Conservation (phyloP, 2,329 filamentous ascomycete genomes). For the Neodidymelliopsis sp. region DNA sequence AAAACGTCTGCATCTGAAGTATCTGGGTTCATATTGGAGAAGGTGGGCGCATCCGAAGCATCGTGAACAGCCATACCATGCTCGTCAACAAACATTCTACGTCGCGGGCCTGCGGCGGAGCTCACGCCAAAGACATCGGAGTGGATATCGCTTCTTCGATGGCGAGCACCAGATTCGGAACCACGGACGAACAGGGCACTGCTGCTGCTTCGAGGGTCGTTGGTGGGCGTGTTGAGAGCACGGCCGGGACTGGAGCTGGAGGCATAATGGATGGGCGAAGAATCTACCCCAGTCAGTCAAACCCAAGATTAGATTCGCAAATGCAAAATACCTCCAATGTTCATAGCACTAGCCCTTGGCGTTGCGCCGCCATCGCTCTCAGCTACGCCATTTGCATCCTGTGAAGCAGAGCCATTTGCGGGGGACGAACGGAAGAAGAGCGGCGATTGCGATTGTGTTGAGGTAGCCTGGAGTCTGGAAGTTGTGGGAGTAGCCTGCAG, state of each 20-base stretch:
- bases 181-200: conserved; percentile 84
- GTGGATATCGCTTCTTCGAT: conserved; percentile 84
- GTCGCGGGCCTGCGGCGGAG: conserved; percentile 57
- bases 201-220: conserved; percentile 80
- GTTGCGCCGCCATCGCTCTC: conserved; percentile 71
- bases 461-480: conserved; percentile 51
- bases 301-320: conserved; percentile 20
- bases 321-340: conserved; percentile 65
- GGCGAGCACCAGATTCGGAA: conserved; percentile 63
- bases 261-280: conserved; percentile 90
- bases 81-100: conserved; percentile 70
- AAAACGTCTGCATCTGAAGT: conserved; percentile 92
- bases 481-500: conserved; percentile 57
- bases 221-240: conserved; percentile 64
- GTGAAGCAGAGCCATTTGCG: conserved; percentile 52
- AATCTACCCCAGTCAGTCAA: conserved; percentile 65
- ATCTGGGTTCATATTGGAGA: conserved; percentile 75
- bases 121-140: conserved; percentile 67
- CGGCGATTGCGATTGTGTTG: conserved; percentile 79
- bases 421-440: conserved; percentile 77
- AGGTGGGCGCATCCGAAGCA: conserved; percentile 66
- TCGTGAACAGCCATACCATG: conserved; percentile 66
- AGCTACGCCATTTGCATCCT: conserved; percentile 50
- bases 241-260: conserved; percentile 87
- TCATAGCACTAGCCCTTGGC: conserved; percentile 69